Base-by-base conservation (phyloP, 345 rosid genomes). In the Turnera subulata region DNA sequence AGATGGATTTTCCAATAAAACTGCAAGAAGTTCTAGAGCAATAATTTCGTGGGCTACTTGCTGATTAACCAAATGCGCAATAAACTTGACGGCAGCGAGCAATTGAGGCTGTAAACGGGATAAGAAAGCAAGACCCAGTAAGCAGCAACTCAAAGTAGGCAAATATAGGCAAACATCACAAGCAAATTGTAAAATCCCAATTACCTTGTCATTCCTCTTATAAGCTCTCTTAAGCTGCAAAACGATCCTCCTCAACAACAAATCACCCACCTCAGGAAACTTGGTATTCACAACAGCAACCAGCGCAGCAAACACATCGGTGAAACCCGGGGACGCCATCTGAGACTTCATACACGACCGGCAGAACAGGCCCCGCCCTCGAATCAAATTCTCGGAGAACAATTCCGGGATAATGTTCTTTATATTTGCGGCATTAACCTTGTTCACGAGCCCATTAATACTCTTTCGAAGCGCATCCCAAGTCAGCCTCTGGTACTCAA, bases 391-490 rank as follows among this genome's bases (percentile, higher is more conserved):
- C 74, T 92, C 96, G 0, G 91, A 85, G 56, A 92, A 89, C 53
- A 92, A 78, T 60, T 86, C 94, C 5, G 89, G 96, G 25, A 89
- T 82, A 13, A 92, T 89, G 53, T 89, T 89, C 75, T 86, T 85
- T 20, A 92, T 83, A 67, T 89, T 89, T 14, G 88, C 69, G 11
- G 94, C 97, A 64, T 84, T 93, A 10, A 86, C 96, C 71, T 86
- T 89, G 64, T 89, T 93, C 39, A 93, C 90, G 18, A 89, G 85
- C 55, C 96, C 97, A 46, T 86, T 93, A 23, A 93, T 93, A 70
- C 99, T 89, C 79, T 86, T 93, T 24, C 91, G 79, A 10, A 93
- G 89, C 39, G 99, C 99, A 70, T 93, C 99, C 97, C 99, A 93
- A 4, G 91, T 89, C 57, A 93, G 63, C 20, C 96, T 76, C 60